A percentile compares a stretch with the other conserved stretches of the same genome.
phyloP scores from a whole-genome alignment of 1,139 yeast species.

The Candida gigantensis region DNA sequence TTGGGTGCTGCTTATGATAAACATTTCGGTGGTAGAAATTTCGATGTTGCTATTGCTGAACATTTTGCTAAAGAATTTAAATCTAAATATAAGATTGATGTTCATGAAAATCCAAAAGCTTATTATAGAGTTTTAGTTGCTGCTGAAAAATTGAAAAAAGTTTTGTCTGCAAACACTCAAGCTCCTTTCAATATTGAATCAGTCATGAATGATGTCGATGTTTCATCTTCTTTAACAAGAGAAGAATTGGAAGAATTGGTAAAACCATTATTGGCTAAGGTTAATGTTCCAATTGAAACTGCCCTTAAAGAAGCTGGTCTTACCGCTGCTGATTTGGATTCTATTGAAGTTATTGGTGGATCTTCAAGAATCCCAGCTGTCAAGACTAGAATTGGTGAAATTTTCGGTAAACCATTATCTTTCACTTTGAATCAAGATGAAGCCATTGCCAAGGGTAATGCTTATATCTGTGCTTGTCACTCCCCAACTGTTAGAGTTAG shows the following conservation, averaged over 20 bases:
- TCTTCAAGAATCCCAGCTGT: slow-evolving; percentile 96
- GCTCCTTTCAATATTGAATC: slow-evolving; percentile 97
- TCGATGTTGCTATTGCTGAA: slow-evolving; percentile 90
- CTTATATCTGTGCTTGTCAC: slow-evolving; percentile 98
- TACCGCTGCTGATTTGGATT: slow-evolving; percentile 72
- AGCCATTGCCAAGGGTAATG: slow-evolving; percentile 99
- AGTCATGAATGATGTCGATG: slow-evolving; percentile 96
- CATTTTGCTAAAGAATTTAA: slow-evolving; percentile 93
- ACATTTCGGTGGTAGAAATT: slow-evolving; percentile 98
- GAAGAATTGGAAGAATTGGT: slow-evolving; percentile 91
- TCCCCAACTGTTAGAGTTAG: slow-evolving; percentile 98
- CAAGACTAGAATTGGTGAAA: slow-evolving; percentile 75
- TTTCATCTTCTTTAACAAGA: slow-evolving; percentile 84
- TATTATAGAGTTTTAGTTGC: slow-evolving; percentile 89
- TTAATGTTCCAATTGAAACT: slow-evolving; percentile 72
- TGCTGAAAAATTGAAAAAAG: slow-evolving; percentile 93
- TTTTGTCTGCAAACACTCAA: slow-evolving; percentile 89
- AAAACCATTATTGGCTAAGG: slow-evolving; percentile 74
- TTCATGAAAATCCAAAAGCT: slow-evolving; percentile 89
- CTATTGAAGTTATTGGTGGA: slow-evolving; percentile 96
- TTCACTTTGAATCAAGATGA: slow-evolving; percentile 98
- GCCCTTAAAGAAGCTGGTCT: slow-evolving; percentile 85
- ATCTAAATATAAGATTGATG: slow-evolving; percentile 89
- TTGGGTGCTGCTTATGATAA: slow-evolving; percentile 91
- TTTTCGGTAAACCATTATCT: slow-evolving; percentile 85